phyloP scores from a whole-genome alignment of 1,139 yeast genomes.

The Diutina neorugosa region DNA sequence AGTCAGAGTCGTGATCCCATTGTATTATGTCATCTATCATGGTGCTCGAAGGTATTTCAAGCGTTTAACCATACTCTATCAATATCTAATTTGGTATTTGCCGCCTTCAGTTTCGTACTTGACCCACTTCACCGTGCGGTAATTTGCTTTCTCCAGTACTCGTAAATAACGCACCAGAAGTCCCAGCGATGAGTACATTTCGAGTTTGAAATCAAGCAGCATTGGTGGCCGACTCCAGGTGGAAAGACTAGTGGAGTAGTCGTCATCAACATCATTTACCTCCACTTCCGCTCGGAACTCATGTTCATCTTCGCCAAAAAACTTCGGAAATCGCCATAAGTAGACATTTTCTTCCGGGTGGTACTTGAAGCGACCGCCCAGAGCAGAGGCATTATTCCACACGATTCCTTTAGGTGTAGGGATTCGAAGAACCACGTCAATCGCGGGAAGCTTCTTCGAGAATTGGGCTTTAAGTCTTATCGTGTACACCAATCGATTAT shows the following conservation, averaged over 20 bases:
- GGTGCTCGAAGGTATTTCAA: background rate
- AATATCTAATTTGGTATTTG: conserved; percentile 66
- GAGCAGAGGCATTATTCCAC: conserved; percentile 35
- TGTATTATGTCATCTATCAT: background rate
- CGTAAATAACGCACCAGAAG: conserved; percentile 61
- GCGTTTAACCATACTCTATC: background rate
- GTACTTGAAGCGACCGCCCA: conserved; percentile 60
- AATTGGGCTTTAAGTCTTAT: conserved; percentile 46
- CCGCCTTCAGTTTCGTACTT: conserved; percentile 68
- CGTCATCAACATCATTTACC: conserved; percentile 13
- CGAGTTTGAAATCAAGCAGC: conserved; percentile 51
- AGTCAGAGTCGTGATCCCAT: background rate
- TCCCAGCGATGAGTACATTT: conserved; percentile 76
- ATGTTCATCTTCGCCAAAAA: conserved; percentile 57
- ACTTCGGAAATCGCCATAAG: conserved; percentile 60
- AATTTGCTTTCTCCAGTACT: conserved; percentile 53
- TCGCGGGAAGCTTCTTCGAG: conserved; percentile 51
- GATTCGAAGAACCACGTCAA: conserved; percentile 49
- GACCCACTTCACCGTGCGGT: conserved; percentile 79
- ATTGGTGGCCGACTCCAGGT: conserved; percentile 72
- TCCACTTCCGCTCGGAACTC: conserved; percentile 41
- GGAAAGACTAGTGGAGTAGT: conserved; percentile 7
- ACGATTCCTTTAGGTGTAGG: conserved; percentile 61
- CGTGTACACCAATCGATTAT: conserved; percentile 41
- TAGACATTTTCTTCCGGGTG: conserved; percentile 54